Percentiles rank a stretch among this genome's conserved stretches.
Evolutionary conservation across 1,139 yeast species (phyloP).

Genomic region (Pichia sp.): DNA sequence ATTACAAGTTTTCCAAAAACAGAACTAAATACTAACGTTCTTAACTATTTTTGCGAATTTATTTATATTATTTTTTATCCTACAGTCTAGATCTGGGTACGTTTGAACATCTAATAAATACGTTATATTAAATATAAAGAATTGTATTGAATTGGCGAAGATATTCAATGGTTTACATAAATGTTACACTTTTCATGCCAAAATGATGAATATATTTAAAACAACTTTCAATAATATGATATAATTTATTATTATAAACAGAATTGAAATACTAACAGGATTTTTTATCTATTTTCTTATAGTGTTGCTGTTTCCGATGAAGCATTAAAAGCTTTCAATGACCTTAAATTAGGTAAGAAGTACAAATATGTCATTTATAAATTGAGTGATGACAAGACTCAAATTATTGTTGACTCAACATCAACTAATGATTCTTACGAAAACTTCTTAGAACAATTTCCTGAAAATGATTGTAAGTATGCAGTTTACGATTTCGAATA

Average conservation of each 20-base stretch:
- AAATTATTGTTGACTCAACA: constrained; percentile 83
- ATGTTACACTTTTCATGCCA: too few species aligned
- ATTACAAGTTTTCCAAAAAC: too few species aligned
- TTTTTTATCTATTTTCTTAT: neutral
- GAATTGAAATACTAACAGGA: too few species aligned
- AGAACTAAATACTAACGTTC: neutral
- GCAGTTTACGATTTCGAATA: constrained; percentile 97
- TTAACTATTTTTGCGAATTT: neutral
- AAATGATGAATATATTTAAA: too few species aligned
- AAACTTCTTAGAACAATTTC: constrained; percentile 74
- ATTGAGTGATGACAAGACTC: constrained; percentile 78
- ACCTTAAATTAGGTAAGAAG: constrained; percentile 91
- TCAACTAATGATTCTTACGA: constrained; percentile 68
- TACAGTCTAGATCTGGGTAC: constrained; percentile 65
- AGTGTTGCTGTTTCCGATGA: constrained; percentile 96
- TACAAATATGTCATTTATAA: constrained; percentile 75
- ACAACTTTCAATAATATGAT: too few species aligned
- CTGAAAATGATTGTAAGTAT: constrained; percentile 94
- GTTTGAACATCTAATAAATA: constrained; percentile 25
- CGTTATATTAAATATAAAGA: too few species aligned
- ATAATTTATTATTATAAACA: too few species aligned
- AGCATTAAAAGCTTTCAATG: constrained; percentile 88
- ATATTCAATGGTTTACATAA: too few species aligned
- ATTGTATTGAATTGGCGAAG: too few species aligned
- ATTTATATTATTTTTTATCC: neutral